Evolutionary conservation across 345 rosid genomes (phyloP).

Genomic region (Brassica napus): DNA sequence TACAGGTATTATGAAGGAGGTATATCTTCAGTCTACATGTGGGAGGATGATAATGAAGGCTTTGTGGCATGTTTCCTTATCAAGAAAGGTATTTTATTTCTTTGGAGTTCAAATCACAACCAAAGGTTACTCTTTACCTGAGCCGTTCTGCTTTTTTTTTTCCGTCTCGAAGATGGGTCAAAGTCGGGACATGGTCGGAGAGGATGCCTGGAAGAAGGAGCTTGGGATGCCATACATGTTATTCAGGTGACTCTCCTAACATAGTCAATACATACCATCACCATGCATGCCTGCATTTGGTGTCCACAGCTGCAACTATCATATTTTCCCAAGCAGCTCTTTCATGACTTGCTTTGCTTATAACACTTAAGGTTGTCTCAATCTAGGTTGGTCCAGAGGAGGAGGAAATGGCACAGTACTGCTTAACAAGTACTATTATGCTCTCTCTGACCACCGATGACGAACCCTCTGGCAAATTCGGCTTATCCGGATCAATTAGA

Average conservation of each 20-base stretch:
- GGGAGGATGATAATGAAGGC: conserved; percentile 94
- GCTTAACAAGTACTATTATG: conserved; percentile 97
- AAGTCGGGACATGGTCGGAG: conserved; percentile 90
- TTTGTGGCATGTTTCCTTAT: conserved; percentile 91
- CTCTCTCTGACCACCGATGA: conserved; percentile 87
- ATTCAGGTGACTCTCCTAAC: conserved; percentile 59
- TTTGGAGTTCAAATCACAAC: not conserved
- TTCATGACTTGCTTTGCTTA: not conserved
- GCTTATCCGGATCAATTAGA: conserved; percentile 92
- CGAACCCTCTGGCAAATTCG: conserved; percentile 75
- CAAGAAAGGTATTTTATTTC: conserved; percentile 72
- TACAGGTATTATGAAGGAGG: conserved; percentile 98
- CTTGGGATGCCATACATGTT: conserved; percentile 98
- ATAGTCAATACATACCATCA: not conserved
- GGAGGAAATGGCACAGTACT: conserved; percentile 74
- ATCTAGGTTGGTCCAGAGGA: conserved; percentile 86
- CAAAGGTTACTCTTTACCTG: not conserved
- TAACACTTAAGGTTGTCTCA: conserved; percentile 8
- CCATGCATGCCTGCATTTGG: not conserved
- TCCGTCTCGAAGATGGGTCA: conserved; percentile 69
- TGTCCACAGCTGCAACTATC: conserved; percentile 10
- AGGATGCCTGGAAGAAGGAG: conserved; percentile 92
- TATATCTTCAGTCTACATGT: conserved; percentile 93
- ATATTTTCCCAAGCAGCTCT: not conserved
- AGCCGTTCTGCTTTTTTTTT: conserved; percentile 13